A percentile compares a stretch with the other conserved stretches of the same genome.
Evolutionary conservation across 345 rosid genomes (phyloP).

Genomic region (Raphanus sativus): DNA sequence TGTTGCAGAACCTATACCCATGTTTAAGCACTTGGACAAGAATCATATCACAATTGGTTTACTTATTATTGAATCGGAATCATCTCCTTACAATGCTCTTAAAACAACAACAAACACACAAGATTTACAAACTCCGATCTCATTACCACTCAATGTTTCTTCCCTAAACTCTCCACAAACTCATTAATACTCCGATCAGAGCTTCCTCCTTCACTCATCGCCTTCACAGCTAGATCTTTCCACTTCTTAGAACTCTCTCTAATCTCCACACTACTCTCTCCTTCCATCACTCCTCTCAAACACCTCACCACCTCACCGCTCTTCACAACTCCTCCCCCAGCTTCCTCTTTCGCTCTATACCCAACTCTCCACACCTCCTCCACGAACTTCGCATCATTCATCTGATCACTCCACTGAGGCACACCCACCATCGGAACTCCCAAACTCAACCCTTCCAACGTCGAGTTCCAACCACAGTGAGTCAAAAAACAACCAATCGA

Average conservation of each 20-base stretch:
- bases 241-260: conserved; percentile 50
- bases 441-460: conserved; percentile 64
- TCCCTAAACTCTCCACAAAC: conserved; percentile 45
- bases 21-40: neutral
- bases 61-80: neutral
- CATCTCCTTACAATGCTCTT: conserved; percentile 4
- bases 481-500: conserved; percentile 65
- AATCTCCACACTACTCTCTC: conserved; percentile 47
- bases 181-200: conserved; percentile 29
- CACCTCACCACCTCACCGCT: conserved; percentile 51
- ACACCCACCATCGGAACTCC: conserved; percentile 70
- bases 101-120: neutral
- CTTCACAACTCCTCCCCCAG: conserved; percentile 55
- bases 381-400: conserved; percentile 58
- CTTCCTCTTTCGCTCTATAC: conserved; percentile 53
- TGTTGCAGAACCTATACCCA: neutral
- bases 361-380: conserved; percentile 71
- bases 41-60: neutral
- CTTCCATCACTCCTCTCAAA: conserved; percentile 63
- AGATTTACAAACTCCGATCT: conserved; percentile 16
- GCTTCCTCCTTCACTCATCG: conserved; percentile 59
- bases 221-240: conserved; percentile 53
- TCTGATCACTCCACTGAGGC: conserved; percentile 72
- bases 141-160: conserved; percentile 16
- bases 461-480: conserved; percentile 81